Evolutionary conservation across 345 rosid species (phyloP), one percentile per base, ranked within the genome.

Genomic region (Eutrema heterophyllum): DNA sequence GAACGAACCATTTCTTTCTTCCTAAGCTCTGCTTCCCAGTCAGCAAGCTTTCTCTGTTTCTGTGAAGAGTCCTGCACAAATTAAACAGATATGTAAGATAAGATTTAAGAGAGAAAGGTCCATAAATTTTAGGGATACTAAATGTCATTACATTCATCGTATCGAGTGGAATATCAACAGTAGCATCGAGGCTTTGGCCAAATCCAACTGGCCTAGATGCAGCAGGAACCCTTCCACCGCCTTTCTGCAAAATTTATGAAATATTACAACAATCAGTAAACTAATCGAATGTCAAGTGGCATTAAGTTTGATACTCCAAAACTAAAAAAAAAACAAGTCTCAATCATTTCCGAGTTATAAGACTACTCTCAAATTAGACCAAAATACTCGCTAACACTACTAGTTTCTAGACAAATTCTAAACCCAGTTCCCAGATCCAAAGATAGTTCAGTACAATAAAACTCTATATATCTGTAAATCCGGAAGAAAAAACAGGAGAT

Each of bases 21-120:
- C 66, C 85, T 96, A 72, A 96, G 89, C 71, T 96, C 98, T 13
- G 95, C 88, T 83, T 96, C 99, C 98, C 97, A 88, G 2, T 88
- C 73, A 61, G 90, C 86, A 51, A 96, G 91, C 70, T 92, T 91
- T 75, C 82, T 92, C 72, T 75, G 90, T 70, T 86, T 96, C 68
- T 87, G 82, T 75, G 85, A 89, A 51, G 88, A 71, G 67, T 85
- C 96, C 92, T 89, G 66, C 67, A 81, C 77, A 72, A 55, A 27
- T 27, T 73, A 41, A 78, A 71, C 15, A 68, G 1, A 67, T 0
- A 62, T 36, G 8, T 79, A n/a, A 68, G 73, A 64, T 46, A 51
- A 77, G 74, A 35, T 24, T 0, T 21, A 29, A 29, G 53, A 36
- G 49, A 30, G 15, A 6, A 48, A 26, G 35, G 2, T 57, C 7